Evolutionary conservation across 108 stramenopile species (phyloP), one percentile per base, ranked within the genome.

Genomic region (Nitzschia sp.): DNA sequence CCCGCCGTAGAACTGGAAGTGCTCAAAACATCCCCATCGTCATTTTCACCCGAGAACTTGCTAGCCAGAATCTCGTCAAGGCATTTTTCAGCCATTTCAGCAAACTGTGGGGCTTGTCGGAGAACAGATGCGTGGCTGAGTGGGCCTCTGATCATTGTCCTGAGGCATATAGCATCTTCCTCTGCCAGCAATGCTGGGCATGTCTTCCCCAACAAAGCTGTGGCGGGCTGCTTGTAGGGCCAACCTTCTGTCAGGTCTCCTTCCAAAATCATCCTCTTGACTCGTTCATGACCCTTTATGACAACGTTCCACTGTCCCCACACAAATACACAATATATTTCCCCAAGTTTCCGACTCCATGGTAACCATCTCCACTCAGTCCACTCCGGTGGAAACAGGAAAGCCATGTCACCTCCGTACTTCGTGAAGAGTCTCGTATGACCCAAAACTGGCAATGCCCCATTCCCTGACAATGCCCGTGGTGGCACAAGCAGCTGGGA

Each of bases 241-340:
- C 73, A 74, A 11, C 65, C 56, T 25, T 73, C 65, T 21, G 57
- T 41, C 57, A 74, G 41, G 24, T 57, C 48, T 25, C 56, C 53
- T 19, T 51, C 54, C 40, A 38, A 10, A 19, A 74, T 41, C 10
- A 74, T 41, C 39, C 39, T 53, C 19, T 67, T 51, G 3, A 65
- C 73, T 9, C 46, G 56, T 40, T 67, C 65, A 20, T 53, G 41
- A 21, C 66, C 73, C 24, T 74, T 57, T 57, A 66, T 48, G 15
- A 66, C 73, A 25, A 74, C 40, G 11, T 65, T 53, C 73, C 73
- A 74, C 38, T 74, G 46, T 17, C 73, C 73, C 73, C 73, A 74
- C 21, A 74, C 51, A 60, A 74, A 74, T 0, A 67, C n/a, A 41
- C 65, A 55, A 41, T 52, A 74, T n/a, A 41, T 51, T 34, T 58